Conservation (phyloP, 495 filamentous ascomycete species). For the Tuber umbilicatum region DNA sequence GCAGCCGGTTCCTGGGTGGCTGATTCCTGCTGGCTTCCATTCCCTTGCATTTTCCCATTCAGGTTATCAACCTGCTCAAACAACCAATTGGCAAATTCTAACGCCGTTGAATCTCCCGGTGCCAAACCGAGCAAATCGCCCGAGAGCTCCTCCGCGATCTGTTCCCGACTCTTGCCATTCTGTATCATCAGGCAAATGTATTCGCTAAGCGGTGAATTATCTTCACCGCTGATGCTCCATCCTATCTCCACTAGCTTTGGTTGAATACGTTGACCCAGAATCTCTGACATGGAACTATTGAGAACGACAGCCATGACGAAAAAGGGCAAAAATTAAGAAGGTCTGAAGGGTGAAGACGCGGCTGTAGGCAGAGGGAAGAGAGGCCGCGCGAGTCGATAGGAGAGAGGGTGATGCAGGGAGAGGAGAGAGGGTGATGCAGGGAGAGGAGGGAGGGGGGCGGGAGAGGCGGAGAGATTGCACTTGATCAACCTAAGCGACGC, state of each 20-base stretch:
- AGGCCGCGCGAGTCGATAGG: background rate
- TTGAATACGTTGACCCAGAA: conserved; percentile 70
- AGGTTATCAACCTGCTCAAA: conserved; percentile 73
- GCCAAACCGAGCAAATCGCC: conserved; percentile 78
- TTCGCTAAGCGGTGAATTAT: conserved; percentile 80
- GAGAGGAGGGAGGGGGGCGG: background rate
- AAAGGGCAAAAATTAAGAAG: conserved; percentile 3
- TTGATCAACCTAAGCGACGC: conserved; percentile 11
- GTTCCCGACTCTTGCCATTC: conserved; percentile 83
- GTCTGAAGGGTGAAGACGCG: conserved; percentile 3
- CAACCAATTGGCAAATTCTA: conserved; percentile 82
- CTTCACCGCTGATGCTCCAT: conserved; percentile 72
- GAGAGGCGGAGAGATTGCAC: conserved; percentile 14
- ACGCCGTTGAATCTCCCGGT: conserved; percentile 73
- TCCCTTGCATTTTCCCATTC: conserved; percentile 48
- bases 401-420: background rate
- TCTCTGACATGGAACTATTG: conserved; percentile 72
- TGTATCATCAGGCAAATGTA: conserved; percentile 96
- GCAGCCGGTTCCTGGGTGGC: conserved; percentile 27
- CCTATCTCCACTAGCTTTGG: conserved; percentile 93
- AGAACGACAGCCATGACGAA: conserved; percentile 60
- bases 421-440: background rate
- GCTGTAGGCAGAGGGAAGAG: background rate
- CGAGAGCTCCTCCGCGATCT: conserved; percentile 81
- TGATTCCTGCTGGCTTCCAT: conserved; percentile 45